Conservation (phyloP, 2,329 filamentous ascomycete species). For the Blastomyces silverae region DNA sequence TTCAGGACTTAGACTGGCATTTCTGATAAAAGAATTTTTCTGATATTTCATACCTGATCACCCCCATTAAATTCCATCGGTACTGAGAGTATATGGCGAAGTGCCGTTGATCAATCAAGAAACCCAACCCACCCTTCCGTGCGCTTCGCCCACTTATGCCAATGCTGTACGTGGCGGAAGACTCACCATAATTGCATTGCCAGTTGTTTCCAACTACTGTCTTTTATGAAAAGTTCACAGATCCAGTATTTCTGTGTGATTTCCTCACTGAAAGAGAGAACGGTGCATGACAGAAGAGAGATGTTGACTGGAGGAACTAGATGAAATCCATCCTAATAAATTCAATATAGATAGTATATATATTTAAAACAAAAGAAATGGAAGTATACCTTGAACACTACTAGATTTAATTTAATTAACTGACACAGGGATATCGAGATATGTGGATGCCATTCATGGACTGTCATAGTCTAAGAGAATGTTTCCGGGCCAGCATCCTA, state of each 20-base stretch:
- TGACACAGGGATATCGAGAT: too few relatives aligned
- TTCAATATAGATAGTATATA: too few relatives aligned
- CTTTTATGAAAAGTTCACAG: background rate
- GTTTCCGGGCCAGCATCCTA: too few relatives aligned
- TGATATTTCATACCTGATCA: too few relatives aligned
- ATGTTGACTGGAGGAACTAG: too few relatives aligned
- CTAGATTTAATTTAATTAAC: too few relatives aligned
- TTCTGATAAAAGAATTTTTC: background rate
- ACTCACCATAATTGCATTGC: background rate
- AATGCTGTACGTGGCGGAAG: background rate
- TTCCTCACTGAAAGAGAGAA: background rate
- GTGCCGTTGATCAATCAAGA: background rate
- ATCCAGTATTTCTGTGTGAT: background rate
- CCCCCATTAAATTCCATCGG: background rate
- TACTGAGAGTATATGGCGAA: background rate
- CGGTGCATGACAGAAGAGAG: too few relatives aligned
- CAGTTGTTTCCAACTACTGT: background rate
- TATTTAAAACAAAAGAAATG: too few relatives aligned
- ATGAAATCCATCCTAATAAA: too few relatives aligned
- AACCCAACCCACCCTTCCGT: background rate
- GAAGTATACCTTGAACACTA: too few relatives aligned
- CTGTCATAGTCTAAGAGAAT: too few relatives aligned
- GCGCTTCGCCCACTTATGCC: background rate
- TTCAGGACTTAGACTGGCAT: background rate
- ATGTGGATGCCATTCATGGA: too few relatives aligned